phyloP scores from a whole-genome alignment of 805 yeast species.

The Pichia paraexigua region DNA sequence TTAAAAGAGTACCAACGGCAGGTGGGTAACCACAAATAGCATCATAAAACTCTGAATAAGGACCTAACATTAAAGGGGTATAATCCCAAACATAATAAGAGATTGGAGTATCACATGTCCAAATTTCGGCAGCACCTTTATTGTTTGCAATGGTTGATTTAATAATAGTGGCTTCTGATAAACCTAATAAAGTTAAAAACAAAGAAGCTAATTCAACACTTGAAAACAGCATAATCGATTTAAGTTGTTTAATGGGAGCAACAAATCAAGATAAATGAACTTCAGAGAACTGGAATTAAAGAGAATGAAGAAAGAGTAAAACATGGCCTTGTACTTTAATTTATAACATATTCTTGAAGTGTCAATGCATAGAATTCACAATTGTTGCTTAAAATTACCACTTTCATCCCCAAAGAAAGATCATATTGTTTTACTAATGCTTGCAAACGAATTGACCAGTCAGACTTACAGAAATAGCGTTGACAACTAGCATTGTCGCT shows the following conservation, averaged over 20 bases:
- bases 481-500: no score
- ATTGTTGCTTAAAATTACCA: no score
- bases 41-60: constrained; percentile 4
- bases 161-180: not conserved
- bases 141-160: not conserved
- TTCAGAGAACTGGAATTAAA: not conserved
- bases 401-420: no score
- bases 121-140: constrained; percentile 11
- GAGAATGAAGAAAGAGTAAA: not conserved
- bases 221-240: not conserved
- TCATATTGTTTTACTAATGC: no score
- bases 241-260: not conserved
- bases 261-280: not conserved
- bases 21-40: constrained; percentile 16
- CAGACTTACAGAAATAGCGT: no score
- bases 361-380: not conserved
- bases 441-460: no score
- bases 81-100: constrained; percentile 9
- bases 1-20: constrained; percentile 11
- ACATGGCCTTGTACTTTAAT: not conserved
- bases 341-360: not conserved
- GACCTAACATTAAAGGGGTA: constrained; percentile 1
- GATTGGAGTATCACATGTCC: constrained; percentile 12
- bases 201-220: not conserved
- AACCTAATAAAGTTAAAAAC: not conserved